Base-by-base conservation (phyloP, 768 basidiomycete species). In the Russula vinacea region DNA sequence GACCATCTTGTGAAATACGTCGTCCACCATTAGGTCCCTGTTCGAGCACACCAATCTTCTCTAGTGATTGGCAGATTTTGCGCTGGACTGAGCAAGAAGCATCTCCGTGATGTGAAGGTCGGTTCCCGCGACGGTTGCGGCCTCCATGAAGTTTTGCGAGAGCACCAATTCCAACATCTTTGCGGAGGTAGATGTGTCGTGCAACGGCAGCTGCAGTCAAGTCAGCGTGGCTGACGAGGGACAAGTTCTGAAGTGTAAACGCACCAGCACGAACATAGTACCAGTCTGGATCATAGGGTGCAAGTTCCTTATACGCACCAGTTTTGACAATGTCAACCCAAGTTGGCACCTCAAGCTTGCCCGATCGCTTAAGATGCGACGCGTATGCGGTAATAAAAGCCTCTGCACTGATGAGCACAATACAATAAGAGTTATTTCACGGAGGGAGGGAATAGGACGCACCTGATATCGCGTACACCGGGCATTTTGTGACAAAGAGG, bases 291-390 rank as follows among this genome's bases (percentile, higher is more conserved):
- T 98, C 94, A 80, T 98, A 98, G 60, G 97, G 97, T 59, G 95
- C 96, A 66, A 97, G 92, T 80, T 99, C 97, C 79, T 98, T 98
- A 84, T 83, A 94, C 65, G 90, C 81, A 76, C 92, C 96, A 66
- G 97, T 99, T 84, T 99, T 99, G 76, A 99, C 97, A 72, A 98
- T 80, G 78, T 97, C 96, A 66, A 92, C 96, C 96, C 96, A 98
- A 78, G 86, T 88, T 71, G 96, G 96, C 66, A 98, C 92, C 81
- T 99, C 95, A 74, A 99, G 92, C 83, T 98, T 98, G 78, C 97
- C 97, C 68, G 93, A 94, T 70, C 94, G 90, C 82, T 98, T 98
- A 75, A 98, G 83, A 79, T 98, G 94, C 74, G 90, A 93, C 73
- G 94, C 81, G 79, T 98, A 98, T 71, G 94, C 94, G 67, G 83